These are phyloP conservation scores for Trypanosoma melophagium DNA, from an alignment of 208 protist species.

Conservation along the genomic window DNA sequence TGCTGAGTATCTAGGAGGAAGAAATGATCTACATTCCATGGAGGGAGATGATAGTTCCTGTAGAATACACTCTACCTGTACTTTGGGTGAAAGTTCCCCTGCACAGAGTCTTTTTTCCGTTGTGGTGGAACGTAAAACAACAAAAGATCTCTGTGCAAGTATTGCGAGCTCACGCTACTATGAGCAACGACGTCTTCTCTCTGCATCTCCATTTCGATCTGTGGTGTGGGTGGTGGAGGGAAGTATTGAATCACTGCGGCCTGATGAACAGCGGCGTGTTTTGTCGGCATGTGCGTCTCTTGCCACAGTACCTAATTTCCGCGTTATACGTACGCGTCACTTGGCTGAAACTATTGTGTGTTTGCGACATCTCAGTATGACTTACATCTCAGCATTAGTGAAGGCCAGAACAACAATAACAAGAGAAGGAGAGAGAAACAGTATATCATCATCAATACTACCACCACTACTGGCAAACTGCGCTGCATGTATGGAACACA, in stretches of 20 bases:
- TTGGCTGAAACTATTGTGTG: slow-evolving; percentile 15
- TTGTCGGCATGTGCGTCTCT: slow-evolving; percentile 23
- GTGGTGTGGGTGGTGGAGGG: slow-evolving; percentile 83
- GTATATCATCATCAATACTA: too few species aligned
- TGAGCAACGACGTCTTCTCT: slow-evolving; percentile 70
- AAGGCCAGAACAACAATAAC: neutral
- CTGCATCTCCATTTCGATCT: slow-evolving; percentile 42
- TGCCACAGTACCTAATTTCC: slow-evolving; percentile 10
- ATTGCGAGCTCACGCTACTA: slow-evolving; percentile 63
- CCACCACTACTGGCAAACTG: slow-evolving; percentile 3
- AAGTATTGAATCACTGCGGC: slow-evolving; percentile 12
- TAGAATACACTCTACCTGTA: neutral
- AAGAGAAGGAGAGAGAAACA: too few species aligned
- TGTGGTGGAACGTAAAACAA: slow-evolving; percentile 83
- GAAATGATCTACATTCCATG: neutral
- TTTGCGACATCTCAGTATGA: slow-evolving; percentile 3
- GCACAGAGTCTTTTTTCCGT: slow-evolving; percentile 41
- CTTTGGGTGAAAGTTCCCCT: neutral
- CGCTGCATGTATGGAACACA: slow-evolving; percentile 26
- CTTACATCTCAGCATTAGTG: neutral
- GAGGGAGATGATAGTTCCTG: neutral
- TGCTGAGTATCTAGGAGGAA: neutral
- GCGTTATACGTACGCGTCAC: slow-evolving; percentile 23
- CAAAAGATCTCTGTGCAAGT: slow-evolving; percentile 66
- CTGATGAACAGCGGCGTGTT: slow-evolving; percentile 23